Percentiles rank a stretch among this genome's conserved stretches.
phyloP scores from a whole-genome alignment of 495 filamentous ascomycete genomes.

The Podospora didyma region DNA sequence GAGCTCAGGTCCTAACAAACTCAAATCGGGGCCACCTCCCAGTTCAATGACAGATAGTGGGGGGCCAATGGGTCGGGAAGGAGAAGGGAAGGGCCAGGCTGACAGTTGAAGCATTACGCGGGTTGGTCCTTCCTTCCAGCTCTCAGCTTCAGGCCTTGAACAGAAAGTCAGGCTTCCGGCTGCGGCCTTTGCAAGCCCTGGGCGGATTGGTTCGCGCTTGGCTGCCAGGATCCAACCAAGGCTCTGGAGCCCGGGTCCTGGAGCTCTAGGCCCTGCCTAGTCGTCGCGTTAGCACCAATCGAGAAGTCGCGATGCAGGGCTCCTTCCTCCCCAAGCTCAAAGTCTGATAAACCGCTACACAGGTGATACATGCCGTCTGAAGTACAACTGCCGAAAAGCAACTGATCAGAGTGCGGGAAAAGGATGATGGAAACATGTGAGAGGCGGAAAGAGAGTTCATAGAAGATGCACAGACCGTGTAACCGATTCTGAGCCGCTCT shows the following conservation, averaged over 20 bases:
- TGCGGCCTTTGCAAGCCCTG: too few species aligned
- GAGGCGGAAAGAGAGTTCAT: not conserved
- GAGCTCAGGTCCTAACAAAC: too few species aligned
- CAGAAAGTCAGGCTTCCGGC: not conserved
- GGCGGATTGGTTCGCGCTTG: not conserved
- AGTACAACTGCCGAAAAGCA: not conserved
- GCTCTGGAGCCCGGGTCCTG: not conserved
- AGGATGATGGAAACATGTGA: not conserved
- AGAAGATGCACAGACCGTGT: slow-evolving; percentile 1
- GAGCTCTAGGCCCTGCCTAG: not conserved
- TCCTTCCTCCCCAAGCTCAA: not conserved
- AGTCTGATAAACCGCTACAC: not conserved
- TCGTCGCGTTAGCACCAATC: not conserved
- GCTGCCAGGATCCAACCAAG: not conserved
- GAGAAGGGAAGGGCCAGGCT: not conserved
- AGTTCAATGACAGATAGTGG: too few species aligned
- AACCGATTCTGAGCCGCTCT: slow-evolving; percentile 15
- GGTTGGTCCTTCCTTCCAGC: too few species aligned
- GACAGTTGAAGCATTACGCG: too few species aligned
- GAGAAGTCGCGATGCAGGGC: not conserved
- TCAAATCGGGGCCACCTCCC: too few species aligned
- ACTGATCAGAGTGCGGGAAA: not conserved
- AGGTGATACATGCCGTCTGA: not conserved
- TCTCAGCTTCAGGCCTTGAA: not conserved
- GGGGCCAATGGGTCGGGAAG: not conserved